These are phyloP conservation scores for Paulownia fortunei DNA, from an alignment of 257 asterid genomes.

Conservation along the genomic window DNA sequence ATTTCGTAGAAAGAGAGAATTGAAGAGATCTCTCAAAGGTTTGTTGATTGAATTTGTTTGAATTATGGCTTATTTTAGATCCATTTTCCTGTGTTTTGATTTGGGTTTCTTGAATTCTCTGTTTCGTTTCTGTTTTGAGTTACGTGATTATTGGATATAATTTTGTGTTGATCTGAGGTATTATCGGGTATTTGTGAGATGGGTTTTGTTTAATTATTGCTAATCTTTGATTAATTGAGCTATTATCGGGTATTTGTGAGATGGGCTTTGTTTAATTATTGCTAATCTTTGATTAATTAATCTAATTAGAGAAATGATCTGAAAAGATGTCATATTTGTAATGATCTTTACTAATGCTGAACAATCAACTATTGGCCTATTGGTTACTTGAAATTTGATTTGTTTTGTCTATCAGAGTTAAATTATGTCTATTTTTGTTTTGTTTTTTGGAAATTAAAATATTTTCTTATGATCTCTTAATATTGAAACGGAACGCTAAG, in stretches of 20 bases:
- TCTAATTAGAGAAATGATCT: slow-evolving; percentile 4
- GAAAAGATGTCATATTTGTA: neutral
- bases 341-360: slow-evolving; percentile 14
- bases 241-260: no score
- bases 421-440: neutral
- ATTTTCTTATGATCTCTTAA: slow-evolving; percentile 26
- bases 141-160: slow-evolving; percentile 32
- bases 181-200: slow-evolving; percentile 16
- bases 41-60: slow-evolving; percentile 30
- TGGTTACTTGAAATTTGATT: slow-evolving; percentile 22
- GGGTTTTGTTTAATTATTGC: slow-evolving; percentile 23
- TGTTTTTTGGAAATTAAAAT: neutral
- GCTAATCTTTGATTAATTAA: slow-evolving; percentile 12
- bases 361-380: slow-evolving; percentile 9
- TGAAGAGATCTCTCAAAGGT: slow-evolving; percentile 45
- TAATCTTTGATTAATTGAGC: no score
- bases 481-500: slow-evolving; percentile 1
- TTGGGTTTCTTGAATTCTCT: neutral
- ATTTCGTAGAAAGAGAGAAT: slow-evolving; percentile 22
- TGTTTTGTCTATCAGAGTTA: neutral
- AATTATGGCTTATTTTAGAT: slow-evolving; percentile 32
- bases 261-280: no score
- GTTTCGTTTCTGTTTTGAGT: slow-evolving; percentile 3
- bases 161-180: slow-evolving; percentile 41
- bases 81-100: slow-evolving; percentile 26